These are phyloP conservation scores for Poa annua DNA, from an alignment of 176 grass and related monocot species.

Conservation along the genomic window DNA sequence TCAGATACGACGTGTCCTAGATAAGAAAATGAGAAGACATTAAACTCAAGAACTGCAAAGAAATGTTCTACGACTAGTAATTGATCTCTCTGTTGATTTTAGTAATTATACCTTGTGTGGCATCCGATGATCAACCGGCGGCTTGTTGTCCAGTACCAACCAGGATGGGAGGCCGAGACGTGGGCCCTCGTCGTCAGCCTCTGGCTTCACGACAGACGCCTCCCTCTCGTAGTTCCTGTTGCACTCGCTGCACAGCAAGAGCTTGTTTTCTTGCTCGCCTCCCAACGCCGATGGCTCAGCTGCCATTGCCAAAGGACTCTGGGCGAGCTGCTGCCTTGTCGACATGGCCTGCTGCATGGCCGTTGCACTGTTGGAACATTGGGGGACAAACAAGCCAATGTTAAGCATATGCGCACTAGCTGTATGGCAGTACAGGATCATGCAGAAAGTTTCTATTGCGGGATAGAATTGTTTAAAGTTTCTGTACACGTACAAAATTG, in stretches of 20 bases:
- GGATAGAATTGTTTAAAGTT: background rate
- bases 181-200: conserved; percentile 33
- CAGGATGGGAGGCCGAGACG: conserved; percentile 50
- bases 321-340: conserved; percentile 30
- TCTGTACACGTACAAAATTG: background rate
- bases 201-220: conserved; percentile 55
- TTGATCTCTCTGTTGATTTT: background rate
- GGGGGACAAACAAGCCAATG: conserved; percentile 32
- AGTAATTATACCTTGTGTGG: conserved; percentile 60
- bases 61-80: background rate
- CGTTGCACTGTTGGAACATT: conserved; percentile 34
- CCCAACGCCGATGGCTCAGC: conserved; percentile 34
- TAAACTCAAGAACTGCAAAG: background rate
- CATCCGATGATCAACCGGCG: conserved; percentile 8
- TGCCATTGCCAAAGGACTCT: conserved; percentile 48
- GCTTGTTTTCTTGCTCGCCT: conserved; percentile 60
- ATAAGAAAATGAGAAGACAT: conserved; percentile 8
- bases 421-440: background rate
- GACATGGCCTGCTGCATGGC: conserved; percentile 43
- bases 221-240: conserved; percentile 75
- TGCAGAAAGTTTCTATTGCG: background rate
- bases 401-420: conserved; percentile 19
- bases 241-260: conserved; percentile 75
- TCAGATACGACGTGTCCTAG: conserved; percentile 58
- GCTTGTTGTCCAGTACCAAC: conserved; percentile 52